phyloP scores from a whole-genome alignment of 805 yeast genomes.

The Kodamaea laetipori region DNA sequence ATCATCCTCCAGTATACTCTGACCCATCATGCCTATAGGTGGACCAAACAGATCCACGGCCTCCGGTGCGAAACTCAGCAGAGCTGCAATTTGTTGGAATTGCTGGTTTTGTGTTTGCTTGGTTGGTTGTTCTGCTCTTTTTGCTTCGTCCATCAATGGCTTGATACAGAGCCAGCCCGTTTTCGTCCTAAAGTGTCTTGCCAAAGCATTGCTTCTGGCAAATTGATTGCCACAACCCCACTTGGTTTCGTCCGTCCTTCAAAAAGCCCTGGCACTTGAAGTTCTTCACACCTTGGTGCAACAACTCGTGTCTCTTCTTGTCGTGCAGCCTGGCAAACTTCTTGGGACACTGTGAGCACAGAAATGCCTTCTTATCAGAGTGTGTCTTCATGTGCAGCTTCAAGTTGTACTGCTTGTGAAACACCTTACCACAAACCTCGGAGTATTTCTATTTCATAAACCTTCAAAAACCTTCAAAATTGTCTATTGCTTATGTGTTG shows the following conservation, averaged over 20 bases:
- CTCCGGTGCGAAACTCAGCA: not conserved
- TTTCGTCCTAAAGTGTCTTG: constrained; percentile 75
- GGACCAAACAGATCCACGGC: not conserved
- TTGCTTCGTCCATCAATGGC: constrained; percentile 65
- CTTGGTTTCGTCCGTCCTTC: constrained; percentile 53
- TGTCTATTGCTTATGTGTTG: no score
- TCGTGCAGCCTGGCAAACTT: constrained; percentile 80
- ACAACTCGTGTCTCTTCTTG: constrained; percentile 69
- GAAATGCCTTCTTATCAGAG: constrained; percentile 69
- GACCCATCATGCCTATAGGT: not conserved
- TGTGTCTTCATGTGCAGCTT: constrained; percentile 54
- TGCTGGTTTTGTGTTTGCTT: constrained; percentile 5
- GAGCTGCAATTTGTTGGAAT: constrained; percentile 9
- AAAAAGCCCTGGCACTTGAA: constrained; percentile 66
- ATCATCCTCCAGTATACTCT: constrained; percentile 4
- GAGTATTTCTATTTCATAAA: no score
- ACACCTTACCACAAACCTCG: constrained; percentile 45
- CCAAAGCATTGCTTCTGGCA: constrained; percentile 77
- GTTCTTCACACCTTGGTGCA: constrained; percentile 74
- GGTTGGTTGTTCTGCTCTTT: constrained; percentile 24
- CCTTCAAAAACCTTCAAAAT: no score
- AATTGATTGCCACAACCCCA: constrained; percentile 80
- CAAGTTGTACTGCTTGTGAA: constrained; percentile 51
- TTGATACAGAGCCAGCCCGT: constrained; percentile 70
- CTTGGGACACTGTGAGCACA: constrained; percentile 63